Conservation (phyloP, 108 stramenopile genomes). For the Cyclotella cryptica region DNA sequence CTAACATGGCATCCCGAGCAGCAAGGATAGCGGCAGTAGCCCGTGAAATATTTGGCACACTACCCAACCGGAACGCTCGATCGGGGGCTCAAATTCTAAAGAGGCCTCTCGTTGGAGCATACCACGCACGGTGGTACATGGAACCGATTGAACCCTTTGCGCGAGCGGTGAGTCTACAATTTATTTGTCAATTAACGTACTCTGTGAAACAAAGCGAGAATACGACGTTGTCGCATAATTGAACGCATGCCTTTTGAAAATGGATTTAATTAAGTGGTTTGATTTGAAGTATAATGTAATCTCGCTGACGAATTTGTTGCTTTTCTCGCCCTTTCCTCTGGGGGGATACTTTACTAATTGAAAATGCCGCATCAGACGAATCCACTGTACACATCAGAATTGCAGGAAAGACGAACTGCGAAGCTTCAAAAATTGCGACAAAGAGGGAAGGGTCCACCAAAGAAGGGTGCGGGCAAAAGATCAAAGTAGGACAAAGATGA, state of each 20-base stretch:
- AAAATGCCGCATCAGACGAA: slow-evolving; percentile 39
- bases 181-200: too few relatives aligned
- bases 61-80: slow-evolving; percentile 67
- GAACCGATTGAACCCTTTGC: slow-evolving; percentile 76
- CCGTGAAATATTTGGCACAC: slow-evolving; percentile 79
- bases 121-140: slow-evolving; percentile 76
- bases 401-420: slow-evolving; percentile 67
- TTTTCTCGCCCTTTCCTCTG: background rate
- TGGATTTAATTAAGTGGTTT: too few relatives aligned
- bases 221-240: too few relatives aligned
- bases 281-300: background rate
- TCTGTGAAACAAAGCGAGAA: too few relatives aligned
- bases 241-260: too few relatives aligned
- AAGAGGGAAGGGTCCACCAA: slow-evolving; percentile 90
- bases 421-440: slow-evolving; percentile 73
- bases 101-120: slow-evolving; percentile 64
- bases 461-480: slow-evolving; percentile 86
- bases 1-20: slow-evolving; percentile 55
- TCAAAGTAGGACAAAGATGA: slow-evolving; percentile 34
- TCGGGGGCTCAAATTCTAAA: slow-evolving; percentile 72
- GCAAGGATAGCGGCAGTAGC: slow-evolving; percentile 56
- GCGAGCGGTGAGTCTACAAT: slow-evolving; percentile 63
- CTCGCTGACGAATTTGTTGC: background rate
- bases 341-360: slow-evolving; percentile 1
- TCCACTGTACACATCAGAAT: slow-evolving; percentile 65